These are phyloP conservation scores for Rhodamnia rubescens DNA, from an alignment of 345 rosid genomes.

Conservation along the genomic window DNA sequence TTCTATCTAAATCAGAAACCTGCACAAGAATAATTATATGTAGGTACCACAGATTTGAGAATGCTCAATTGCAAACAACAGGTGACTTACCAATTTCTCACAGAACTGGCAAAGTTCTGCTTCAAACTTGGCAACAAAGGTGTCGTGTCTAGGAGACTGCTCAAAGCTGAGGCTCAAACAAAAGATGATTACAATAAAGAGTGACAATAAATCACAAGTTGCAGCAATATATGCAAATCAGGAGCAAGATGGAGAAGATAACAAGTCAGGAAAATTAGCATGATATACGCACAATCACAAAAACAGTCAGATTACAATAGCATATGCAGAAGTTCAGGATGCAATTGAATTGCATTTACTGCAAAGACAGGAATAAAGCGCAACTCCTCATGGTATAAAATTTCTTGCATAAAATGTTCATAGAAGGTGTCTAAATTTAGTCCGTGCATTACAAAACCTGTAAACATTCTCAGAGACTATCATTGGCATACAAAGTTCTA, in stretches of 20 bases:
- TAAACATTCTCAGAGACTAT: too few relatives aligned
- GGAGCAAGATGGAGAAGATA: too few relatives aligned
- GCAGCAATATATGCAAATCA: not conserved
- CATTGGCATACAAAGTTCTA: not conserved
- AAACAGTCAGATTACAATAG: not conserved
- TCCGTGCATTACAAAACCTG: too few relatives aligned
- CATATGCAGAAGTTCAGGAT: not conserved
- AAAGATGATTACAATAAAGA: not conserved
- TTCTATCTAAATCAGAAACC: conserved; percentile 95
- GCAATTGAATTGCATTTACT: not conserved
- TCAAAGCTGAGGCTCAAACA: conserved; percentile 56
- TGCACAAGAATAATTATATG: conserved; percentile 4
- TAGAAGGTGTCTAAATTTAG: too few relatives aligned
- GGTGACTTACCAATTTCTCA: conserved; percentile 70
- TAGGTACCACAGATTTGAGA: not conserved
- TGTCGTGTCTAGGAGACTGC: conserved; percentile 72
- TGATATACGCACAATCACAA: not conserved
- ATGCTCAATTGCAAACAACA: not conserved
- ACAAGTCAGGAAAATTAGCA: too few relatives aligned
- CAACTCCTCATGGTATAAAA: too few relatives aligned
- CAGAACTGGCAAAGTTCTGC: conserved; percentile 89
- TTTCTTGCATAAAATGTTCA: too few relatives aligned
- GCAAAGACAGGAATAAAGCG: too few relatives aligned
- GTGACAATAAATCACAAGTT: not conserved
- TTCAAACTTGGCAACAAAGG: conserved; percentile 70